Percentiles rank a stretch among this genome's conserved stretches.
Evolutionary conservation across 2,329 filamentous ascomycete genomes (phyloP).

Genomic region (Aspergillus aculeatinus): DNA sequence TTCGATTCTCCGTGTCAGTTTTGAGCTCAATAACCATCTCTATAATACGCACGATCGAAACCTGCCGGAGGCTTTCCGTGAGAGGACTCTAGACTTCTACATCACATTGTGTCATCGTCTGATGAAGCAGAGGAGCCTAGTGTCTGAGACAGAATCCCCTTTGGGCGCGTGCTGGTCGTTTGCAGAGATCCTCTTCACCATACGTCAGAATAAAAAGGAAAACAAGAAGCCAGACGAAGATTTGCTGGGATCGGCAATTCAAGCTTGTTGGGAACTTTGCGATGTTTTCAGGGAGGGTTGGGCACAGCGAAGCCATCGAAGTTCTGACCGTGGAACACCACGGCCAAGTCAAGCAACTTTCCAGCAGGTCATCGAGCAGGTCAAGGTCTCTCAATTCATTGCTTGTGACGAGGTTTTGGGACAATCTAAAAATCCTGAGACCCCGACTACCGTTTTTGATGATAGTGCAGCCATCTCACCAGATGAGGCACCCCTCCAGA

Average conservation of each 20-base stretch:
- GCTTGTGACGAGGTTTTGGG: conserved; percentile 27
- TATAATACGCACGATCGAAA: conserved; percentile 87
- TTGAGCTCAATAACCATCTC: conserved; percentile 91
- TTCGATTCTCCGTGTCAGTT: conserved; percentile 85
- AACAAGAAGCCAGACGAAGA: conserved; percentile 75
- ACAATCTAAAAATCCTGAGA: conserved; percentile 64
- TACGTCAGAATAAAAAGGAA: conserved; percentile 78
- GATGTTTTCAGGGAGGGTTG: conserved; percentile 91
- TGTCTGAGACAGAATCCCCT: conserved; percentile 78
- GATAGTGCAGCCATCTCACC: conserved; percentile 83
- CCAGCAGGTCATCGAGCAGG: conserved; percentile 56
- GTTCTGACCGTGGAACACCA: conserved; percentile 76
- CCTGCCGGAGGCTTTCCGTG: conserved; percentile 80
- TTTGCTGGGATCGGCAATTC: conserved; percentile 79
- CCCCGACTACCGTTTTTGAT: conserved; percentile 92
- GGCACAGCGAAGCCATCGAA: conserved; percentile 71
- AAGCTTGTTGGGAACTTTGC: conserved; percentile 92
- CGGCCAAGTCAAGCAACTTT: conserved; percentile 77
- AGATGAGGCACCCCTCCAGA: conserved; percentile 75
- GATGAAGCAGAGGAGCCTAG: conserved; percentile 86
- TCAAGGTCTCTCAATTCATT: conserved; percentile 43
- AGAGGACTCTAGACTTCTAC: conserved; percentile 90
- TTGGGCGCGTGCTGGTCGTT: conserved; percentile 85
- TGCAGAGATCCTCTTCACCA: conserved; percentile 88
- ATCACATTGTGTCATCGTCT: conserved; percentile 88